phyloP scores from a whole-genome alignment of 345 rosid genomes.

The Capsella bursapastoris region DNA sequence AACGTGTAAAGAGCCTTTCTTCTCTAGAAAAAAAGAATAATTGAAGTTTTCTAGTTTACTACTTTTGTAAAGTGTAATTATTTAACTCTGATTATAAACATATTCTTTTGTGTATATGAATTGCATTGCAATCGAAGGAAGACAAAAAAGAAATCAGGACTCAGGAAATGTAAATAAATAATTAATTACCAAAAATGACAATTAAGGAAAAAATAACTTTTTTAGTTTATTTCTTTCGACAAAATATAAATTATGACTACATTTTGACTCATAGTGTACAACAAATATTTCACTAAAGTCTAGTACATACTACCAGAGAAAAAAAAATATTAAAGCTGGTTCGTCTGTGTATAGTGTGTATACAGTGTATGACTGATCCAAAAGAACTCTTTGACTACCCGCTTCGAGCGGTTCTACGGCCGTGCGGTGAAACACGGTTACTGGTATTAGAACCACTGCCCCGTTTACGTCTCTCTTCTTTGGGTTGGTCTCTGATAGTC shows the following conservation, averaged over 20 bases:
- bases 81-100: background rate
- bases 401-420: constrained; percentile 39
- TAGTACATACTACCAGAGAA: background rate
- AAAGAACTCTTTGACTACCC: constrained; percentile 33
- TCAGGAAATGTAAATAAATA: background rate
- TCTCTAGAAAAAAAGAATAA: background rate
- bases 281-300: background rate
- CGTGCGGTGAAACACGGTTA: constrained; percentile 34
- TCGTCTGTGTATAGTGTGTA: background rate
- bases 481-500: constrained; percentile 46
- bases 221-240: background rate
- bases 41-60: constrained; percentile 18
- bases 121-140: background rate
- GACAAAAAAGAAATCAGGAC: background rate
- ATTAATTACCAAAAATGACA: background rate
- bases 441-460: constrained; percentile 10
- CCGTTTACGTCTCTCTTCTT: constrained; percentile 42
- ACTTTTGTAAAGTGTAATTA: constrained; percentile 4
- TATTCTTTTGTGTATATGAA: background rate
- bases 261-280: constrained; percentile 3
- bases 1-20: constrained; percentile 35
- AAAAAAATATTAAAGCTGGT: background rate
- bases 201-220: background rate
- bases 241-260: constrained; percentile 9
- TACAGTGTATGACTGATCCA: constrained; percentile 10